Percentiles rank a stretch among this genome's conserved stretches.
phyloP scores from a whole-genome alignment of 2,329 filamentous ascomycete genomes.

The Phoma sp. region DNA sequence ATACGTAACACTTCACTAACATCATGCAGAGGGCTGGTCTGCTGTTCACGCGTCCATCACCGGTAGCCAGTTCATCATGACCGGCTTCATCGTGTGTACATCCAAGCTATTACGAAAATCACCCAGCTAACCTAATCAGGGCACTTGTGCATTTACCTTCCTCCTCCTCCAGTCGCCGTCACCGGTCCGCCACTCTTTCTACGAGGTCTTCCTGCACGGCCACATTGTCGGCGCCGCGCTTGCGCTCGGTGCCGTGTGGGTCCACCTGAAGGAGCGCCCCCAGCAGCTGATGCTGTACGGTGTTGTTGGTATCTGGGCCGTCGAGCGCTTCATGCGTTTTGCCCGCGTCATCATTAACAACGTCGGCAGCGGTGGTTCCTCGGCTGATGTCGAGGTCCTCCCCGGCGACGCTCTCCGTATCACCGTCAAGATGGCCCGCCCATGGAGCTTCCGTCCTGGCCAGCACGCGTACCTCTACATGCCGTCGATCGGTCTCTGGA shows the following conservation, averaged over 20 bases:
- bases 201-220: conserved; percentile 76
- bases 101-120: conserved; percentile 53
- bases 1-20: conserved; percentile 13
- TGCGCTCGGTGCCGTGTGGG: conserved; percentile 69
- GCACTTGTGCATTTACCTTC: conserved; percentile 64
- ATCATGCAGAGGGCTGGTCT: conserved; percentile 57
- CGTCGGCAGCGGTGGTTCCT: conserved; percentile 68
- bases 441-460: conserved; percentile 77
- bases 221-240: conserved; percentile 70
- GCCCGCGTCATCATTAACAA: conserved; percentile 69
- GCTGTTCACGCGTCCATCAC: conserved; percentile 51
- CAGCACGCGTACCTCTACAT: conserved; percentile 84
- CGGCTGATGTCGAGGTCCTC: conserved; percentile 74
- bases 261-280: conserved; percentile 63
- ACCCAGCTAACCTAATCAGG: conserved; percentile 57
- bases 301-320: conserved; percentile 70
- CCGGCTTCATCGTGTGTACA: conserved; percentile 68
- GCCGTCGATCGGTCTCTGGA: conserved; percentile 73
- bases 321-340: conserved; percentile 68
- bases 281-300: conserved; percentile 67
- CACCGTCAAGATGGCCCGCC: conserved; percentile 74
- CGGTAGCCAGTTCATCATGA: conserved; percentile 59
- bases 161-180: conserved; percentile 74
- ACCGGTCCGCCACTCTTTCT: conserved; percentile 76
- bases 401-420: conserved; percentile 77